phyloP scores from a whole-genome alignment of 1,284 basidiomycete genomes.

The Trichosporon inkin region DNA sequence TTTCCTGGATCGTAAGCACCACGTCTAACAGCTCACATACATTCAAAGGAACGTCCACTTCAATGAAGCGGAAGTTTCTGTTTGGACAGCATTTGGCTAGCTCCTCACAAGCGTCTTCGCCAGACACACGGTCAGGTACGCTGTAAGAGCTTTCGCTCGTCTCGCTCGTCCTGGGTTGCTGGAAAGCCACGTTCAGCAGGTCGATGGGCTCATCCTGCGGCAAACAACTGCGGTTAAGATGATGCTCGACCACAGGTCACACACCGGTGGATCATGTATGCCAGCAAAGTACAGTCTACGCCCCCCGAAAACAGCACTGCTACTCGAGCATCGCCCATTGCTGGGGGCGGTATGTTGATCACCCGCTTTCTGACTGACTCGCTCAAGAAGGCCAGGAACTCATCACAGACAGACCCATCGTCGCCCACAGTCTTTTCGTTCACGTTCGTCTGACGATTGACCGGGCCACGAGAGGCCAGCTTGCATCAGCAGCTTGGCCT shows the following conservation, averaged over 20 bases:
- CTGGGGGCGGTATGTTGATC: slow-evolving; percentile 49
- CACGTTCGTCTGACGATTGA: not conserved
- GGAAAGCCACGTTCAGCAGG: slow-evolving; percentile 91
- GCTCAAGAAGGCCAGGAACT: slow-evolving; percentile 28
- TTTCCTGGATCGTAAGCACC: not conserved
- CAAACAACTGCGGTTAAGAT: slow-evolving; percentile 54
- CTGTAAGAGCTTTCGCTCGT: slow-evolving; percentile 43
- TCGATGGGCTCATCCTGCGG: slow-evolving; percentile 78
- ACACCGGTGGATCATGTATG: slow-evolving; percentile 66
- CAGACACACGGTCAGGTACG: slow-evolving; percentile 85
- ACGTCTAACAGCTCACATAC: slow-evolving; percentile 52
- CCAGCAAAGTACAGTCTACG: slow-evolving; percentile 83
- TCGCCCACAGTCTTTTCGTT: not conserved
- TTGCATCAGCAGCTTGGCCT: no score
- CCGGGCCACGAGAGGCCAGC: no score
- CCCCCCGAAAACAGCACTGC: slow-evolving; percentile 94
- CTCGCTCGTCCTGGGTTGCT: slow-evolving; percentile 69
- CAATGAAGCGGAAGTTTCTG: slow-evolving; percentile 85
- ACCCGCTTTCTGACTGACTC: slow-evolving; percentile 51
- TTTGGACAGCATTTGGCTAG: slow-evolving; percentile 65
- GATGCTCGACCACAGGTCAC: not conserved
- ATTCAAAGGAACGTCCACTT: slow-evolving; percentile 76
- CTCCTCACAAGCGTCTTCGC: slow-evolving; percentile 70
- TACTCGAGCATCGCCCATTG: slow-evolving; percentile 56
- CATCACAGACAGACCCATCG: not conserved